Evolutionary conservation across 768 basidiomycete species (phyloP), one percentile per base, ranked within the genome.

Genomic region (Mrakia gelida): DNA sequence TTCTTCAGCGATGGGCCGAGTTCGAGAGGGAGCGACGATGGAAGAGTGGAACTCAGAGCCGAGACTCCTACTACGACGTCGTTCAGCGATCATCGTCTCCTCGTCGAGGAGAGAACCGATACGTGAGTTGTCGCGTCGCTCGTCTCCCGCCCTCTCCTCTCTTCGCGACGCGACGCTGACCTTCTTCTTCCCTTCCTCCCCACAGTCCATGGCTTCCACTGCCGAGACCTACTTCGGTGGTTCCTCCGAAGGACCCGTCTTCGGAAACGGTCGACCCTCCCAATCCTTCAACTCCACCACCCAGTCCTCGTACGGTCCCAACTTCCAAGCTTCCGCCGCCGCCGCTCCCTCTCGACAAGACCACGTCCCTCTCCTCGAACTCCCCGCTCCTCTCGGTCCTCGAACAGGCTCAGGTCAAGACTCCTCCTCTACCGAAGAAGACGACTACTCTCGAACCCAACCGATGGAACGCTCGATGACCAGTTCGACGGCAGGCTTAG

Each of bases 1-100:
- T 9, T 45, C n/a, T 62, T 45, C 61, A 77, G 87, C 89, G 94
- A 59, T 99, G 96, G 96, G 94, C 90, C 26, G 97, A 98, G 85
- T 98, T 97, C 84, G 97, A 98, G 87, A 87, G 96, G 71, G 97
- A 98, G 81, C 86, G 96, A 81, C 88, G 95, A 79, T 98, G 93
- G 94, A 94, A 91, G 89, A 91, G 85, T 82, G 95, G 94, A 10
- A 89, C 89, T 30, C 89, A 91, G 80, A 95, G 93, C 7, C 88
- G 92, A 79, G 94, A 96, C 82, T 91, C 90, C 32, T 88, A 89
- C 8, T 89, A 88, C 81, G 91, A 92, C 78, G 83, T 84, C 13
- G 80, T 83, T 8, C 83, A 84, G 41, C 82, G 85, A 45, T 81
- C 84, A 1, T 83, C 81, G 52, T 87, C 88, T 6, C 87, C 88